Evolutionary conservation across 768 basidiomycete species (phyloP), one percentile per base, ranked within the genome.

Genomic region (Chalciporus sphaerocephalus): DNA sequence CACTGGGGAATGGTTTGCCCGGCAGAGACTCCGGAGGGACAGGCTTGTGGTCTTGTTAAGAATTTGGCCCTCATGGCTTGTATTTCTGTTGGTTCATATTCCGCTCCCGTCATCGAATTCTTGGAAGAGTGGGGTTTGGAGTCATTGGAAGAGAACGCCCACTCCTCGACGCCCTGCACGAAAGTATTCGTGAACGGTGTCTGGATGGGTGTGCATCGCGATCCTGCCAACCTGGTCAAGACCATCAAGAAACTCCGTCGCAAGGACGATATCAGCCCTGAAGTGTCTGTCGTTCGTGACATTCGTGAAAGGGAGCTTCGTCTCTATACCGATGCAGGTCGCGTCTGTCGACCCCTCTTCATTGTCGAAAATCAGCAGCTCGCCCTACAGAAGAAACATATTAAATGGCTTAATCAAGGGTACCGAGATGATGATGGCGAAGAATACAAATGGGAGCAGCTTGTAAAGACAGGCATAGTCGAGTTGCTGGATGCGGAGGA

Each of bases 1-100:
- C 96, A 99, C 59, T 99, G 96, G 96, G 96, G 96, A 28, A 98
- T 99, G 96, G 96, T 99, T 16, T 99, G 96, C 62, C 96, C 96
- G 34, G 96, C 96, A 30, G 96, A 99, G 67, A 99, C 96, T 4
- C 96, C 96, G 1, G 96, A 99, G 81, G 96, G 96, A 37, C 96
- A 98, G 66, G 96, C 96, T 50, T 99, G 96, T 69, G 96, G 96
- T 69, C 80, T 98, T 35, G 96, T 98, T 69, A 98, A 99, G 74
- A 98, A 99, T 68, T 71, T 99, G 46, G 91, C 96, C 0, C 81
- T 98, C 54, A 95, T 98, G 93, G 73, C 95, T 4, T 95, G 92
- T 67, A 96, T 98, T 48, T 98, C 96, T 36, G 95, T 99, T 47
- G 96, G 96, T 34, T 94, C 94, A 0, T 84, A 89, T 48, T 92